Evolutionary conservation across 331 rosid species (phyloP), one percentile per base, ranked within the genome.

Genomic region (Malus hybrid): DNA sequence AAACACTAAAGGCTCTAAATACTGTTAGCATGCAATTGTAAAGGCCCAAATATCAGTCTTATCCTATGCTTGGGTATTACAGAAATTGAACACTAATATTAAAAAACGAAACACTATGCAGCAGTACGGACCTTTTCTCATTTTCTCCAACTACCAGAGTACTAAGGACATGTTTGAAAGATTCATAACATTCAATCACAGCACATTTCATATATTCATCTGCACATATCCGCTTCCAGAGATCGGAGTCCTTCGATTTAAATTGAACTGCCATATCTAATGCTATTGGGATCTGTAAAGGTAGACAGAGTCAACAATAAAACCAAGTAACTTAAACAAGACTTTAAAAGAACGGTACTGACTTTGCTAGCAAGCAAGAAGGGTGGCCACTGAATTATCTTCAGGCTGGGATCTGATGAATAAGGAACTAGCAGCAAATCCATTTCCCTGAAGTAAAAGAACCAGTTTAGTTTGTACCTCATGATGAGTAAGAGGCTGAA

Each of bases 301-400:
- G 79, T 79, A 80, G 82, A 77, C 19, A 77, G 74, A 52, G 80
- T 83, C 61, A 79, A 74, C 46, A 75, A 69, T 79, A 74, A 52
- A 80, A 78, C 59, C 70, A 71, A 66, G 67, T 42, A 70, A 76
- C 65, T 80, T 62, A 74, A 50, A 67, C 27, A 48, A 50, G 44
- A 52, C 24, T 73, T 57, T 69, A 71, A 83, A 72, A 67, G 72
- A 74, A 75, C 42, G 36, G 55, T 67, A 32, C 81, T 71, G 75
- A 95, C 99, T 94, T 95, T 95, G 97, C 97, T 90, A 65, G 99
- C 99, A 77, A 95, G 97, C 80, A 95, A 76, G 84, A 95, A 95
- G 16, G 97, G 99, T 11, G 99, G 97, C 97, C 99, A 94, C 81
- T 94, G 99, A 80, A 94, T 92, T 80, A 90, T 86, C 86, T 87